These are phyloP conservation scores for Cladophialophora chaetospira DNA, from an alignment of 2,329 filamentous ascomycete genomes.

Conservation along the genomic window DNA sequence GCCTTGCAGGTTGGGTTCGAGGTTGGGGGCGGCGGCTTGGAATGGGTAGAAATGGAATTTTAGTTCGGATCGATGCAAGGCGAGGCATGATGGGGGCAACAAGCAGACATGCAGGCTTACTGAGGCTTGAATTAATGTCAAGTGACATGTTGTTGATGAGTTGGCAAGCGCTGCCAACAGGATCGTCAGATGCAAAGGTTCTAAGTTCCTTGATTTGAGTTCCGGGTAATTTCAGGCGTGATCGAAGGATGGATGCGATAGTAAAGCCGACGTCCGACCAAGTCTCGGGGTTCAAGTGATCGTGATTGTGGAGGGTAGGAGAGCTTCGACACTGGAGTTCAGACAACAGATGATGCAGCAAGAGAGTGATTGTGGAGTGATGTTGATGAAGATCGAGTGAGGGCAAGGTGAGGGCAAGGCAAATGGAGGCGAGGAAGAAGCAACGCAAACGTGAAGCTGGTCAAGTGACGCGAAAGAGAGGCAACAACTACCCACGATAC, in stretches of 20 bases:
- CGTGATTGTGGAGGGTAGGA: not conserved
- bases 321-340: no score
- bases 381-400: slow-evolving; percentile 1
- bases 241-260: no score
- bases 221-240: not conserved
- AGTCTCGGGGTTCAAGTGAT: not conserved
- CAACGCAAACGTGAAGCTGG: not conserved
- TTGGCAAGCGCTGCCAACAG: slow-evolving; percentile 9
- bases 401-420: no score
- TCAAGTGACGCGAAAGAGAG: slow-evolving; percentile 9
- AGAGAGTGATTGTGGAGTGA: no score
- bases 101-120: slow-evolving; percentile 20
- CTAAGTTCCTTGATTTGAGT: not conserved
- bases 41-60: not conserved
- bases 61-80: slow-evolving; percentile 1
- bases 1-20: slow-evolving; percentile 3
- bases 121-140: slow-evolving; percentile 19
- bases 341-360: no score
- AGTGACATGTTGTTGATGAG: slow-evolving; percentile 27
- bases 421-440: slow-evolving; percentile 1
- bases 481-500: not conserved
- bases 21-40: slow-evolving; percentile 1
- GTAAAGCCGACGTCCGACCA: not conserved
- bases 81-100: slow-evolving; percentile 9
- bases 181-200: not conserved